phyloP scores from a whole-genome alignment of 306 rosid genomes.

The Vicia villosa region DNA sequence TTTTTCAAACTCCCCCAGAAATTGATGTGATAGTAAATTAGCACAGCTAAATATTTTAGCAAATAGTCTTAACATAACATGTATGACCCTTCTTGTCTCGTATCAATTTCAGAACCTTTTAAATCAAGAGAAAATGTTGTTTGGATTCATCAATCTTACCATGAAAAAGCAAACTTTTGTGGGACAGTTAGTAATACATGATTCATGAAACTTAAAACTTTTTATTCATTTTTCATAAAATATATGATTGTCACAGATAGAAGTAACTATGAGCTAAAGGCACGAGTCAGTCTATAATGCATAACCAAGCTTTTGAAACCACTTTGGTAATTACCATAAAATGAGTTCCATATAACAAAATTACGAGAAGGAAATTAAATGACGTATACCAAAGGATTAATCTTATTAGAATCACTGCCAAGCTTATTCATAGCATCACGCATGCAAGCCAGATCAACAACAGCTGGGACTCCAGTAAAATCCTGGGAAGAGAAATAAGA shows the following conservation, averaged over 20 bases:
- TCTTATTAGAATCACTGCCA: slow-evolving; percentile 94
- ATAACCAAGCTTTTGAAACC: slow-evolving; percentile 14
- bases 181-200: neutral
- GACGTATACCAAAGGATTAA: slow-evolving; percentile 81
- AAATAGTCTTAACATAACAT: too few relatives aligned
- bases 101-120: too few relatives aligned
- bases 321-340: neutral
- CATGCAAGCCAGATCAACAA: slow-evolving; percentile 97
- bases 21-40: too few relatives aligned
- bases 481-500: slow-evolving; percentile 52
- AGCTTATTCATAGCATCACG: slow-evolving; percentile 99
- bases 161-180: too few relatives aligned
- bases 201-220: slow-evolving; percentile 16
- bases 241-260: neutral
- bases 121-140: too few relatives aligned
- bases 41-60: too few relatives aligned
- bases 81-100: too few relatives aligned
- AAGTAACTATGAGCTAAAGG: slow-evolving; percentile 15
- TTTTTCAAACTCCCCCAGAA: too few relatives aligned
- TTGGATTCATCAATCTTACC: too few relatives aligned
- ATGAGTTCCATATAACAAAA: slow-evolving; percentile 2
- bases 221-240: neutral
- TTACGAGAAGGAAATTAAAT: slow-evolving; percentile 20
- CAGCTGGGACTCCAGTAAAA: slow-evolving; percentile 98
- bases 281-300: neutral